phyloP scores from a whole-genome alignment of 2,329 filamentous ascomycete species.

The Akanthomyces lecanii region DNA sequence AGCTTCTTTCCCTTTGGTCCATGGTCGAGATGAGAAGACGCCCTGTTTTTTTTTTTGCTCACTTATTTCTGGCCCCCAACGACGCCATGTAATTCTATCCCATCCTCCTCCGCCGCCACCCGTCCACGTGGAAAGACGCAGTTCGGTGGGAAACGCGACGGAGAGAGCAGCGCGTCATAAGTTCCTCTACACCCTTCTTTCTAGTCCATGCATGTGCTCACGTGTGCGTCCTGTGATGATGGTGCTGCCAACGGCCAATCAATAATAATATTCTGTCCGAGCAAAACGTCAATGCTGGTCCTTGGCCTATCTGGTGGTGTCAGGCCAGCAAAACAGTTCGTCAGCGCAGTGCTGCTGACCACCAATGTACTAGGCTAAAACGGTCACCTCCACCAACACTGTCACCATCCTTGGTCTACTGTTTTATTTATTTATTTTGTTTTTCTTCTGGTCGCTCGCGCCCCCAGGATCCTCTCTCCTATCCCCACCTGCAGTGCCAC shows the following conservation, averaged over 20 bases:
- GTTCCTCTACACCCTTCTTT: background rate
- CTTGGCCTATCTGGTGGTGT: background rate
- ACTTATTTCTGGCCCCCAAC: background rate
- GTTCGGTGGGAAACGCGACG: background rate
- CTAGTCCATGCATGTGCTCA: background rate
- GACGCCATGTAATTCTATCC: background rate
- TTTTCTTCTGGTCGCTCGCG: background rate
- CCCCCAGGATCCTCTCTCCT: background rate
- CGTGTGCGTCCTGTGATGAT: background rate
- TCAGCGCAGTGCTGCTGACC: background rate
- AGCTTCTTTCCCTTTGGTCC: background rate
- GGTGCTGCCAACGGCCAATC: no score
- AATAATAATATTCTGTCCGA: background rate
- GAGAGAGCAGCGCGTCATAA: background rate
- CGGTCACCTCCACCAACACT: background rate
- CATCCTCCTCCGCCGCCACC: background rate
- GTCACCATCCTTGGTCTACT: background rate
- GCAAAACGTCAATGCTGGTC: background rate
- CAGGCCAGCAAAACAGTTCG: background rate
- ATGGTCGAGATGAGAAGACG: background rate
- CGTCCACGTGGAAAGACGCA: background rate
- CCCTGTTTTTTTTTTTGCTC: background rate
- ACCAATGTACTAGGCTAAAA: background rate
- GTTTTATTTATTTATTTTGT: background rate
- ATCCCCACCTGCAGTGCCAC: background rate